phyloP scores from a whole-genome alignment of 2,329 filamentous ascomycete species.

The Sarocladium kiliense region DNA sequence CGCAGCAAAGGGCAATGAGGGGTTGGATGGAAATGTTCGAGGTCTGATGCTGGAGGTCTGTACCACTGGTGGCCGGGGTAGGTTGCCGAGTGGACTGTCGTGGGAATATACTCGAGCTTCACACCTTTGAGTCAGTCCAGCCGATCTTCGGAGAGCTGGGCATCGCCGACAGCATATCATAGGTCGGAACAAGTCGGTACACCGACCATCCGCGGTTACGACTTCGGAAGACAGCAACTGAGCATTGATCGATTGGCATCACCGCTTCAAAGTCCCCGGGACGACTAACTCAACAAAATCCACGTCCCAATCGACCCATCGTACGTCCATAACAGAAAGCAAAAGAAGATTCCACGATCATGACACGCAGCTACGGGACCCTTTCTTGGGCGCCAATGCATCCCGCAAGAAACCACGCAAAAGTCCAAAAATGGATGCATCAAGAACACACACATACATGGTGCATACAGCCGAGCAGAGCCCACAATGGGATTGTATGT shows the following conservation, averaged over 20 bases:
- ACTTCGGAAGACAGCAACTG: neutral
- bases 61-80: too few relatives aligned
- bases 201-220: neutral
- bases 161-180: neutral
- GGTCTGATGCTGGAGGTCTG: too few relatives aligned
- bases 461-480: neutral
- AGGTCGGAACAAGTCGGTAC: neutral
- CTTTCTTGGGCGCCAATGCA: constrained; percentile 6
- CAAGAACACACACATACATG: neutral
- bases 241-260: constrained; percentile 1
- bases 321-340: neutral
- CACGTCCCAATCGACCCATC: too few relatives aligned
- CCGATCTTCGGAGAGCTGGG: neutral
- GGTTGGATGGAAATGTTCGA: too few relatives aligned
- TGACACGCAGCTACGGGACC: neutral
- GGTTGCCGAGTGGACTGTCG: too few relatives aligned
- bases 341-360: constrained; percentile 1
- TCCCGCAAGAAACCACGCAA: constrained; percentile 3
- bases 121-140: too few relatives aligned
- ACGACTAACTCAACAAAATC: too few relatives aligned
- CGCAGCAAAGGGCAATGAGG: too few relatives aligned
- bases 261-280: too few relatives aligned
- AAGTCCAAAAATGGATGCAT: neutral
- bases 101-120: too few relatives aligned
- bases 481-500: neutral